Percentiles rank a stretch among this genome's conserved stretches.
Evolutionary conservation across 768 basidiomycete species (phyloP).

Genomic region (Gyrodon lividus): DNA sequence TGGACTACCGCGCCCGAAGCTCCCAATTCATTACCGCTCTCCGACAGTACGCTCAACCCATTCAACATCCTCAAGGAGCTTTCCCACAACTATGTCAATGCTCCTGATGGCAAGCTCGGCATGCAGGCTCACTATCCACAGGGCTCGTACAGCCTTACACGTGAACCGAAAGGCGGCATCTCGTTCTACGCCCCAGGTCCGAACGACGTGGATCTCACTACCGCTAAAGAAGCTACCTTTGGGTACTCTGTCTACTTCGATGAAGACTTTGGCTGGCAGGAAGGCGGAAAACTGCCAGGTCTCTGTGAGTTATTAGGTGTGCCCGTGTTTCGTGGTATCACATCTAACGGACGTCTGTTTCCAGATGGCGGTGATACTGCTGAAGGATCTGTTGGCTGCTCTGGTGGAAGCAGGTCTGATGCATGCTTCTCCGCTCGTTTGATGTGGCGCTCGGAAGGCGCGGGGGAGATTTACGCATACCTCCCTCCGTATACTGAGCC

Average conservation of each 20-base stretch:
- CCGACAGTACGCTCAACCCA: constrained; percentile 46
- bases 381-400: constrained; percentile 51
- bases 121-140: constrained; percentile 55
- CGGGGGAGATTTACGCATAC: constrained; percentile 72
- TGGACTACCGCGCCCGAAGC: constrained; percentile 48
- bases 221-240: constrained; percentile 66
- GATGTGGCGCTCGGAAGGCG: constrained; percentile 64
- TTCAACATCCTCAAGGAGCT: constrained; percentile 37
- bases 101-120: constrained; percentile 50
- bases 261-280: constrained; percentile 60
- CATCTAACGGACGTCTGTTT: constrained; percentile 8
- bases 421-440: constrained; percentile 64
- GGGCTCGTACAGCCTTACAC: constrained; percentile 54
- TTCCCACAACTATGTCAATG: constrained; percentile 40
- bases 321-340: background rate
- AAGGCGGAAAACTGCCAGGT: constrained; percentile 73
- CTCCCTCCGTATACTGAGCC: constrained; percentile 44
- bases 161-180: constrained; percentile 53
- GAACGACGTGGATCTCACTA: constrained; percentile 47
- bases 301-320: constrained; percentile 48
- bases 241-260: constrained; percentile 62
- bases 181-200: constrained; percentile 73
- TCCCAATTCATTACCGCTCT: constrained; percentile 36
- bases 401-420: constrained; percentile 58
- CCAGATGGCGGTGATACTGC: constrained; percentile 57